Percentiles rank a stretch among this genome's conserved stretches.
Conservation (phyloP, 768 basidiomycete species). For the Psilocybe cubensis region DNA sequence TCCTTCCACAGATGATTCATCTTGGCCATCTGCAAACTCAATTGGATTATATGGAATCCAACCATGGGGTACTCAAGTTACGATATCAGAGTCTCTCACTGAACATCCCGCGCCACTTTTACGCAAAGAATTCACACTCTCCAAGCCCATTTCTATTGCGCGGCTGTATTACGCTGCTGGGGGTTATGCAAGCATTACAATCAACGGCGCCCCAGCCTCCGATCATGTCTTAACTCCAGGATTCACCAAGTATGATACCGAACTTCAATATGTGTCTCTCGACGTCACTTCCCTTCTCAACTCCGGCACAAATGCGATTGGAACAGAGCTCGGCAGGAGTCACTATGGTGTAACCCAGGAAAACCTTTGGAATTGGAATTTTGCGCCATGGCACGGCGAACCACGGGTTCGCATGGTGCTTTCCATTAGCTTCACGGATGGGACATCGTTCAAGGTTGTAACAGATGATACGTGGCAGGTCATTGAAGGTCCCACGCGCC, state of each 20-base stretch:
- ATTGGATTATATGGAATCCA: slow-evolving; percentile 23
- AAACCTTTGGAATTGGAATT: slow-evolving; percentile 33
- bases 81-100: slow-evolving; percentile 24
- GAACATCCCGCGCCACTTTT: slow-evolving; percentile 34
- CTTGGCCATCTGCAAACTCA: slow-evolving; percentile 22
- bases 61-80: slow-evolving; percentile 28
- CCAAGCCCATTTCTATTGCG: slow-evolving; percentile 24
- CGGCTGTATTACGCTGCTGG: slow-evolving; percentile 32
- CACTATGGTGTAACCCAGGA: slow-evolving; percentile 34
- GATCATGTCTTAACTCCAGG: slow-evolving; percentile 32
- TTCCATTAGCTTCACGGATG: slow-evolving; percentile 30
- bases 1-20: slow-evolving; percentile 22
- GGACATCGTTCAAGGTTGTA: slow-evolving; percentile 20
- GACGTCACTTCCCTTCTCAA: slow-evolving; percentile 25
- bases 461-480: slow-evolving; percentile 25
- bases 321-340: slow-evolving; percentile 28
- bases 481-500: slow-evolving; percentile 29
- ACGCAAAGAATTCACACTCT: slow-evolving; percentile 24
- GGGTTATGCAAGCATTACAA: slow-evolving; percentile 30
- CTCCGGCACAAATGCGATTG: slow-evolving; percentile 23
- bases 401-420: slow-evolving; percentile 26
- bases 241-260: slow-evolving; percentile 32
- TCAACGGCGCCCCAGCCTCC: slow-evolving; percentile 30
- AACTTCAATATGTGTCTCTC: slow-evolving; percentile 29
- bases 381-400: slow-evolving; percentile 33